A percentile compares a stretch with the other conserved stretches of the same genome.
phyloP scores from a whole-genome alignment of 805 yeast species.

The Metschnikowia borealis region DNA sequence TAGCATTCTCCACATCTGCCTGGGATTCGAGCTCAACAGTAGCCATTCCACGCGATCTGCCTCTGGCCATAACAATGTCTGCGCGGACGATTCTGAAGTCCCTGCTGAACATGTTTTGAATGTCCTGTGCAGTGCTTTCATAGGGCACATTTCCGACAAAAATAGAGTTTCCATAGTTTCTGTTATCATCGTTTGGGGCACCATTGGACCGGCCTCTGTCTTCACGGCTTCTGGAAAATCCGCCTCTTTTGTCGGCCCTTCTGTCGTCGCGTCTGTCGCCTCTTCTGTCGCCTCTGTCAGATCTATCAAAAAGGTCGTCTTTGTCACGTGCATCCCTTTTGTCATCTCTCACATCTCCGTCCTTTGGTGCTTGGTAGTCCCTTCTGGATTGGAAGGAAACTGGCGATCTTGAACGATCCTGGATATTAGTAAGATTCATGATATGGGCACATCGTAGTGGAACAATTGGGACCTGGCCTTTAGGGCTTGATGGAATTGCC shows the following conservation, averaged over 20 bases:
- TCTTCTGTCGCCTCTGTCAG: conserved; percentile 3
- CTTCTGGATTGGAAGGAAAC: conserved; percentile 27
- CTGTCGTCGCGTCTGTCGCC: conserved; percentile 12
- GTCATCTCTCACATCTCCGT: conserved; percentile 16
- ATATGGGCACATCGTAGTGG: neutral
- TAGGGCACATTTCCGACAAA: conserved; percentile 75
- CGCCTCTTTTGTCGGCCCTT: conserved; percentile 20
- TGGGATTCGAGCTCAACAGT: conserved; percentile 75
- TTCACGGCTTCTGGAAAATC: conserved; percentile 6
- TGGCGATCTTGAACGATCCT: conserved; percentile 29
- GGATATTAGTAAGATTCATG: neutral
- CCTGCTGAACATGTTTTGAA: conserved; percentile 55
- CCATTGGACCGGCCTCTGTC: conserved; percentile 23
- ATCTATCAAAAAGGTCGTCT: neutral
- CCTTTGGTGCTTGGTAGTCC: conserved; percentile 24
- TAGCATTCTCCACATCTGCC: conserved; percentile 69
- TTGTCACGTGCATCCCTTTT: conserved; percentile 17
- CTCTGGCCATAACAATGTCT: conserved; percentile 73
- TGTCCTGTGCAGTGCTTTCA: conserved; percentile 54
- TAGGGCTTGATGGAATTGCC: neutral
- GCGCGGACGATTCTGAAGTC: conserved; percentile 60
- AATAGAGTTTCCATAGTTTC: conserved; percentile 62
- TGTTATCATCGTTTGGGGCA: conserved; percentile 9
- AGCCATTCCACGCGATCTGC: conserved; percentile 85
- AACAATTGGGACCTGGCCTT: neutral